Percentiles rank a stretch among this genome's conserved stretches.
Conservation (phyloP, 345 rosid genomes). For the Gossypium ekmanianum region DNA sequence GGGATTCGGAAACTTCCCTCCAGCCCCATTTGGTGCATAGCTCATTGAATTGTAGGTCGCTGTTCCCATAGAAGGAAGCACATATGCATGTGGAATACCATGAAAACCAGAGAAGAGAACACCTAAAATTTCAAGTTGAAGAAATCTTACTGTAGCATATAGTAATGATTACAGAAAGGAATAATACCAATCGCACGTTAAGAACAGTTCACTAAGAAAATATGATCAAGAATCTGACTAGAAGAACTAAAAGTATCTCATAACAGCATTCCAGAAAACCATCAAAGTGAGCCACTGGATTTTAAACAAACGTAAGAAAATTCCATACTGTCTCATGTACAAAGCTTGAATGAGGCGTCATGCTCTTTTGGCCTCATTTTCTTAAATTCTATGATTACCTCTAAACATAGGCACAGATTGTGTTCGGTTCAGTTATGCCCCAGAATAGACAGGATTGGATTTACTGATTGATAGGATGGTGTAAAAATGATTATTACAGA, state of each 20-base stretch:
- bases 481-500: not conserved
- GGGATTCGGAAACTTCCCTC: constrained; percentile 73
- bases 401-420: not conserved
- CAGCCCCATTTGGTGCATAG: constrained; percentile 72
- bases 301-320: not conserved
- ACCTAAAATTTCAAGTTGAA: constrained; percentile 59
- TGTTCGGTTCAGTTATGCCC: not conserved
- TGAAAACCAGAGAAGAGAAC: constrained; percentile 72
- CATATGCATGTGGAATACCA: constrained; percentile 60
- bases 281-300: not conserved
- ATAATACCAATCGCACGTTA: constrained; percentile 9
- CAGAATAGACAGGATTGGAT: not conserved
- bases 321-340: not conserved
- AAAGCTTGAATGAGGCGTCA: not conserved
- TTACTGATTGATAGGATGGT: not conserved
- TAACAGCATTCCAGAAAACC: not conserved
- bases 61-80: constrained; percentile 76
- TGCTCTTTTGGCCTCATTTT: not conserved
- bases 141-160: constrained; percentile 36
- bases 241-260: not conserved
- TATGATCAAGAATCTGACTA: not conserved
- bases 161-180: constrained; percentile 14
- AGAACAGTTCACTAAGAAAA: constrained; percentile 8
- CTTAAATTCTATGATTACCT: not conserved
- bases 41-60: constrained; percentile 57